Base-by-base conservation (phyloP, 1,284 basidiomycete species). In the Ceratobasidium sp. region DNA sequence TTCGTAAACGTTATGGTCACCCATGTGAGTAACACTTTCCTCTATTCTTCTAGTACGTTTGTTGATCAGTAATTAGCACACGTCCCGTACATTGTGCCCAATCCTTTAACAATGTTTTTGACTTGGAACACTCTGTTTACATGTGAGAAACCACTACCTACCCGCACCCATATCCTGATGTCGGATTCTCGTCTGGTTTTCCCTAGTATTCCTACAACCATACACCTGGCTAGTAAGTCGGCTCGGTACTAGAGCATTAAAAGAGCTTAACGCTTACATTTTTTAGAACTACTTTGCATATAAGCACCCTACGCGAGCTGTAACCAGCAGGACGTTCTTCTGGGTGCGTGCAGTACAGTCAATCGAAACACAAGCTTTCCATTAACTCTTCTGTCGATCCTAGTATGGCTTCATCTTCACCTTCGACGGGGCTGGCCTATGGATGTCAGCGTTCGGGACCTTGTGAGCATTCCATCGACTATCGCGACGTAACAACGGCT, bases 201-300 rank as follows among this genome's bases (percentile, higher is more conserved):
- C 29, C 41, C 19, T 19, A 66, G 63, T 66, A n/a, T 27, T 66
- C 24, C 27, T 66, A 22, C 63, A 66, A 50, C 63, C 63, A 31
- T 66, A 66, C 48, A 66, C 47, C 11, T 66, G 63, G 63, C 63
- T 66, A 8, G 63, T 66, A 53, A 66, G 63, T 63, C 51, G 6
- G 50, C n/a, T 7, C 27, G 62, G 1, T 6, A 11, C 48, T 19
- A n/a, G 11, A 15, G 6, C 27, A 5, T 4, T 41, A 11, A 11
- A 11, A 5, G 19, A 66, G 19, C 33, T 29, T 66, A 4, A 50
- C 17, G 27, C 33, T 17, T 3, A 1, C 19, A 41, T 41, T 41
- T 41, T 31, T 50, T 22, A 66, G 63, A 66, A 66, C 47, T 66
- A 66, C 33, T 48, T 66, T 53, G 63, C 63, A 19, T 66, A 47